A percentile compares a stretch with the other conserved stretches of the same genome.
Conservation (phyloP, 805 yeast species). For the Lachancea quebecensis region DNA sequence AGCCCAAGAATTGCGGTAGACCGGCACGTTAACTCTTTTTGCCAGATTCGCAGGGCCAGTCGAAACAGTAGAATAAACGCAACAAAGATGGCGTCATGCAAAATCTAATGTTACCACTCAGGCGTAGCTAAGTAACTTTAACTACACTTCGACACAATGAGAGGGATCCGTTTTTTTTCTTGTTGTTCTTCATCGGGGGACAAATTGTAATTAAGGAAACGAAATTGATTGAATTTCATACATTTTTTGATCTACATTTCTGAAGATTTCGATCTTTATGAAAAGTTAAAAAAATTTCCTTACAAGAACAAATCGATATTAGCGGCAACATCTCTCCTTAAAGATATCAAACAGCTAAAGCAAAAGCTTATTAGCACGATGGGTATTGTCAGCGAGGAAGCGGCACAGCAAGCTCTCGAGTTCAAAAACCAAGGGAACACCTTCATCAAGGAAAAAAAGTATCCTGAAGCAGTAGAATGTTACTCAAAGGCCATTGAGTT, state of each 20-base stretch:
- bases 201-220: background rate
- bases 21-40: no score
- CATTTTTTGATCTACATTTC: background rate
- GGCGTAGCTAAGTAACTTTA: no score
- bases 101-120: no score
- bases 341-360: background rate
- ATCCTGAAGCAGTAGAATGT: conserved; percentile 53
- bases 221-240: background rate
- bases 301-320: background rate
- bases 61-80: no score
- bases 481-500: conserved; percentile 72
- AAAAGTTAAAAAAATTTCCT: no score
- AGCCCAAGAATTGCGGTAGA: no score
- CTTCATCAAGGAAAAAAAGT: conserved; percentile 59
- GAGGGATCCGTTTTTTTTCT: no score
- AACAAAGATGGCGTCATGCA: no score
- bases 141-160: no score
- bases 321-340: background rate
- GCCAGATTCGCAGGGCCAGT: no score
- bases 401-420: conserved; percentile 37
- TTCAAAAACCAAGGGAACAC: conserved; percentile 69
- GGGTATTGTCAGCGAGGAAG: conserved; percentile 10
- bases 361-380: background rate
- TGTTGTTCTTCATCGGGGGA: background rate
- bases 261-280: background rate